Conservation (phyloP, 2,329 filamentous ascomycete genomes). For the Fusarium duplospermum region DNA sequence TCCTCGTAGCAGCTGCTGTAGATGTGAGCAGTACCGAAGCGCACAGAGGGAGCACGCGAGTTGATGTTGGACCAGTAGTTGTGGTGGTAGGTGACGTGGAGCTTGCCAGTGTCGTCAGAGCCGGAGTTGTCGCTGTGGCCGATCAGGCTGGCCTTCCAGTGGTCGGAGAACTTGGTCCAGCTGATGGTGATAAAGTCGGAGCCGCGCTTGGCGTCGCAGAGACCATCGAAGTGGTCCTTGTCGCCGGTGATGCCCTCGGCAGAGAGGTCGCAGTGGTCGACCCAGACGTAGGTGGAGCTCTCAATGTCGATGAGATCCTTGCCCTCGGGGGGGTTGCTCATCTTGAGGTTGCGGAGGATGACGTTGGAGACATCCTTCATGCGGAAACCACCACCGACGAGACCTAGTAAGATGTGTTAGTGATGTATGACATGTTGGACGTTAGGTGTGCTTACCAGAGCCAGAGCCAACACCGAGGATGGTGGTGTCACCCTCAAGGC, state of each 20-base stretch:
- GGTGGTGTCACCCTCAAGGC: constrained; percentile 60
- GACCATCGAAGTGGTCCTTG: constrained; percentile 72
- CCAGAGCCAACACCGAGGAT: constrained; percentile 59
- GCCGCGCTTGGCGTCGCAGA: constrained; percentile 68
- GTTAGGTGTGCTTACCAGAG: constrained; percentile 38
- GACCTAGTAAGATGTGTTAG: constrained; percentile 24
- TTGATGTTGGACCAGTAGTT: constrained; percentile 69
- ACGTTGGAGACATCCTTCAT: constrained; percentile 61
- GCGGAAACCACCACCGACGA: constrained; percentile 55
- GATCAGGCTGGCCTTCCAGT: constrained; percentile 71
- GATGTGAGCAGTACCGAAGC: constrained; percentile 70
- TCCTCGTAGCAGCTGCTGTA: constrained; percentile 64
- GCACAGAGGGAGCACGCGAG: constrained; percentile 58
- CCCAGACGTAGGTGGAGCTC: constrained; percentile 61
- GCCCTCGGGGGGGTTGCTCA: constrained; percentile 56
- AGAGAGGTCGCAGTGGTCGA: constrained; percentile 69
- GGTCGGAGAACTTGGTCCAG: constrained; percentile 47
- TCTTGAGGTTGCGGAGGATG: constrained; percentile 63
- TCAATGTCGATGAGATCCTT: constrained; percentile 61
- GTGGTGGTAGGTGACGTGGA: constrained; percentile 67
- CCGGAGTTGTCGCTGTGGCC: constrained; percentile 66
- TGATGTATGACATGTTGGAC: neutral
- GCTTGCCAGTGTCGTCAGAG: constrained; percentile 64
- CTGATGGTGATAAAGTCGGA: constrained; percentile 62
- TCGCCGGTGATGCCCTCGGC: constrained; percentile 60